Evolutionary conservation across 2,329 filamentous ascomycete genomes (phyloP), one percentile per base, ranked within the genome.

Genomic region (Fusarium sp.): DNA sequence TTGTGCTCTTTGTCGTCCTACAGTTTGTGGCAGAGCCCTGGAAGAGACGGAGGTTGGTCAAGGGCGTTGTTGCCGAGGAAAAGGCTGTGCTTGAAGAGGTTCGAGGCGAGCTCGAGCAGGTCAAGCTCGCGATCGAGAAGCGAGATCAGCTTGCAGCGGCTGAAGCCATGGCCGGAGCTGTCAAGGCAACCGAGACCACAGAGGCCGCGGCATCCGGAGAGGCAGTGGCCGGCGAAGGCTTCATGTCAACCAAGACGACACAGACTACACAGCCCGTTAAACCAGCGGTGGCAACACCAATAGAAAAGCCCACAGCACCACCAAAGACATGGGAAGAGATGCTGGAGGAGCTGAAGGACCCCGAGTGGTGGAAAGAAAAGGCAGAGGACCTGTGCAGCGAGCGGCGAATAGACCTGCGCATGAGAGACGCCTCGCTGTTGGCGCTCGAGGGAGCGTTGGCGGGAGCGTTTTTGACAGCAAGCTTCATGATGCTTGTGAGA

Each of bases 1-100:
- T 98, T 35, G 82, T 98, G 70, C 85, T 99, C 56, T 94, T 99
- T 80, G 84, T 99, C 63, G 88, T 95, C 20, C 91, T 97, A 77
- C 92, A 98, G 84, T 92, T 97, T 76, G 91, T 97, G 22, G 92
- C 98, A 70, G 96, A 99, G 87, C 97, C 97, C 5, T 98, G 96
- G 95, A 91, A 95, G 76, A 87, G 97, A 77, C 88, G 87, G 79
- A 88, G 95, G 78, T 89, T 99, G 71, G 94, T 98, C 67, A 90
- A 89, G 76, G 95, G 93, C 27, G 94, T 97, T 77, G 93, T 95
- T 74, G 93, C 94, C 77, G 93, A 94, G 79, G 93, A 94, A 81
- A 91, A 92, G 84, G 88, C 83, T 17, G 81, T 86, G 30, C 80
- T 89, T 60, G 85, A 90, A 43, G 85, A 88, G 54, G 85, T 89